These are phyloP conservation scores for Tolypocladium tundrense DNA, from an alignment of 2,329 filamentous ascomycete genomes.

Conservation along the genomic window DNA sequence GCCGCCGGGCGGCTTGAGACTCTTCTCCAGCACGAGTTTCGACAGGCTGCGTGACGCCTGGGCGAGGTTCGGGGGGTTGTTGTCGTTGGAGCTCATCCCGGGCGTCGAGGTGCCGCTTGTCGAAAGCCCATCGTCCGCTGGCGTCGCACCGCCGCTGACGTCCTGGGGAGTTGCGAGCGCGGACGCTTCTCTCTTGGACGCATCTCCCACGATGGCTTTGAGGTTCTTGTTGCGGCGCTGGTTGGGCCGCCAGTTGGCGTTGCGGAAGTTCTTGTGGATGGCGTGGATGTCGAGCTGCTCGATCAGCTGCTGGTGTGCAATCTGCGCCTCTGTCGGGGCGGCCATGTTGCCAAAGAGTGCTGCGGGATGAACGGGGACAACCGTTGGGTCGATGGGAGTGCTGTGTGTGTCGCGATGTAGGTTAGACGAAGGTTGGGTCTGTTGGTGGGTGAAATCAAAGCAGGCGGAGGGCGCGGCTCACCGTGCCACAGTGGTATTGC, in stretches of 20 bases:
- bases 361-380: background rate
- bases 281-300: slow-evolving; percentile 86
- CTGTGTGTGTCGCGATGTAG: background rate
- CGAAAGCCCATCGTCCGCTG: slow-evolving; percentile 40
- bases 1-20: slow-evolving; percentile 33
- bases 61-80: slow-evolving; percentile 60
- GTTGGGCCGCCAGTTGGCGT: slow-evolving; percentile 79
- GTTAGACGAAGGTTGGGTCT: background rate
- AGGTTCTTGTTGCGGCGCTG: slow-evolving; percentile 98
- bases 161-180: slow-evolving; percentile 70
- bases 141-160: slow-evolving; percentile 65
- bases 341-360: slow-evolving; percentile 43
- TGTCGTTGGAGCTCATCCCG: slow-evolving; percentile 27
- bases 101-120: slow-evolving; percentile 51
- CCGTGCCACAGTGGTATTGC: slow-evolving; percentile 14
- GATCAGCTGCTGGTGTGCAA: slow-evolving; percentile 77
- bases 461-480: slow-evolving; percentile 8
- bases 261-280: slow-evolving; percentile 82
- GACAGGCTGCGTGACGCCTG: slow-evolving; percentile 81
- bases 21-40: slow-evolving; percentile 82
- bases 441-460: background rate
- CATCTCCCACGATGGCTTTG: slow-evolving; percentile 90
- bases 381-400: background rate
- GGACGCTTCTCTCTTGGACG: slow-evolving; percentile 80
- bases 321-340: slow-evolving; percentile 60